These are phyloP conservation scores for Magnusiomyces tetraspermus DNA, from an alignment of 1,139 yeast genomes.

Conservation along the genomic window DNA sequence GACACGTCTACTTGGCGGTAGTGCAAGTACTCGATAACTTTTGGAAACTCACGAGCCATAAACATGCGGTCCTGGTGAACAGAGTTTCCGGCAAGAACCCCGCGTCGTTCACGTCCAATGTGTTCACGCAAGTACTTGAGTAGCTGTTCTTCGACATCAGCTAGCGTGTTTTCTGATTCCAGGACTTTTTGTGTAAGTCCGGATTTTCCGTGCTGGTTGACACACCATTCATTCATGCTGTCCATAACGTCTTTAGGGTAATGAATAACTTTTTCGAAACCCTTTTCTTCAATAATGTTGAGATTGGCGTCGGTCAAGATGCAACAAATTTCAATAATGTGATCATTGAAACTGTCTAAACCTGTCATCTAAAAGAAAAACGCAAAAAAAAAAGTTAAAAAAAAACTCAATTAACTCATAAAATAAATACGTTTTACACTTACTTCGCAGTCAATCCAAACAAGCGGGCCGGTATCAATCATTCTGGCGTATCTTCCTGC, in stretches of 20 bases:
- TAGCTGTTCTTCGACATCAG: conserved; percentile 55
- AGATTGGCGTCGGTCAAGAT: conserved; percentile 76
- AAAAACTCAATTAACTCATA: no score
- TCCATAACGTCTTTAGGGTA: conserved; percentile 57
- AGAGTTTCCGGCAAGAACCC: conserved; percentile 80
- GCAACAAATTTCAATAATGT: conserved; percentile 87
- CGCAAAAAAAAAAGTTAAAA: conserved; percentile 21
- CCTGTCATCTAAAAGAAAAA: conserved; percentile 67
- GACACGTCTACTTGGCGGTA: conserved; percentile 88
- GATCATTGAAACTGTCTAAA: conserved; percentile 58
- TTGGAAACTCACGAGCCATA: conserved; percentile 75
- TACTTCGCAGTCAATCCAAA: conserved; percentile 77
- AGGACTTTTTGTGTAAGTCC: conserved; percentile 72
- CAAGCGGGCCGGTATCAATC: conserved; percentile 31
- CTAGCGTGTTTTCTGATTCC: conserved; percentile 44
- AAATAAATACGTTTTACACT: no score
- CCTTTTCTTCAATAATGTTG: conserved; percentile 52
- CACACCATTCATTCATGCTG: conserved; percentile 80
- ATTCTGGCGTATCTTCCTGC: background rate
- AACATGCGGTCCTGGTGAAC: conserved; percentile 88
- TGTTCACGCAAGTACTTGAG: conserved; percentile 49
- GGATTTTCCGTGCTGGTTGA: conserved; percentile 60
- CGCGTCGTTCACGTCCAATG: conserved; percentile 45
- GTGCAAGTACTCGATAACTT: conserved; percentile 50
- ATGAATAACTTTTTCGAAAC: conserved; percentile 76